These are phyloP conservation scores for Diplogelasinospora grovesii DNA, from an alignment of 495 filamentous ascomycete genomes.

Conservation along the genomic window DNA sequence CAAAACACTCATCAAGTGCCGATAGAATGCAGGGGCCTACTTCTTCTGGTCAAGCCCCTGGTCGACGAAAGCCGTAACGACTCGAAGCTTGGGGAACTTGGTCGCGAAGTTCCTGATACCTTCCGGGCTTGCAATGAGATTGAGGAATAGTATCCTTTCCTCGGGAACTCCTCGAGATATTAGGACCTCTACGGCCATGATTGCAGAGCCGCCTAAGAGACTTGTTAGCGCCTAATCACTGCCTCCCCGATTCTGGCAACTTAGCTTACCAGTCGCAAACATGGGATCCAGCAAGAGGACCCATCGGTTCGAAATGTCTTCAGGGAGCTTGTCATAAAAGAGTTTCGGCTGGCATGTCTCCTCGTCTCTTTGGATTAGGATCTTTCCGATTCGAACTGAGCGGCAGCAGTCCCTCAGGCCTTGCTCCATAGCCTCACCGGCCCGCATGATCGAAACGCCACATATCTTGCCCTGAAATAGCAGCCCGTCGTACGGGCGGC, in stretches of 20 bases:
- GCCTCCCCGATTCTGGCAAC: background rate
- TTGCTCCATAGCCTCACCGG: constrained; percentile 98
- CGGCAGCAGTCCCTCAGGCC: constrained; percentile 93
- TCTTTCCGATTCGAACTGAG: constrained; percentile 94
- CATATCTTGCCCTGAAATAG: constrained; percentile 98
- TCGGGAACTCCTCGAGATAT: constrained; percentile 87
- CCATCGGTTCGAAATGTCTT: constrained; percentile 88
- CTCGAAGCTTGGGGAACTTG: constrained; percentile 83
- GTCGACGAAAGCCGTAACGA: constrained; percentile 96
- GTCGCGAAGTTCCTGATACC: constrained; percentile 85
- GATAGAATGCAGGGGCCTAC: constrained; percentile 43
- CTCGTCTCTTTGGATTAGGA: constrained; percentile 94
- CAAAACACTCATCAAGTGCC: background rate
- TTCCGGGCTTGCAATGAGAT: constrained; percentile 90
- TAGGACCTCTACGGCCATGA: constrained; percentile 90
- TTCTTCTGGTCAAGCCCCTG: constrained; percentile 93
- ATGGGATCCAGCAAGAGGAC: constrained; percentile 95
- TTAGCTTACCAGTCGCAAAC: constrained; percentile 88
- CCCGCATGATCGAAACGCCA: constrained; percentile 96
- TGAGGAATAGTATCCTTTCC: constrained; percentile 90
- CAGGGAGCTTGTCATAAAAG: constrained; percentile 94
- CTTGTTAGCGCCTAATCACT: constrained; percentile 8
- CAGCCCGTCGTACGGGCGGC: constrained; percentile 80
- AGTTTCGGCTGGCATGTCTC: constrained; percentile 86
- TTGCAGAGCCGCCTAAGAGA: constrained; percentile 75